phyloP scores from a whole-genome alignment of 2,329 filamentous ascomycete species.

The Diaporthe sp. region DNA sequence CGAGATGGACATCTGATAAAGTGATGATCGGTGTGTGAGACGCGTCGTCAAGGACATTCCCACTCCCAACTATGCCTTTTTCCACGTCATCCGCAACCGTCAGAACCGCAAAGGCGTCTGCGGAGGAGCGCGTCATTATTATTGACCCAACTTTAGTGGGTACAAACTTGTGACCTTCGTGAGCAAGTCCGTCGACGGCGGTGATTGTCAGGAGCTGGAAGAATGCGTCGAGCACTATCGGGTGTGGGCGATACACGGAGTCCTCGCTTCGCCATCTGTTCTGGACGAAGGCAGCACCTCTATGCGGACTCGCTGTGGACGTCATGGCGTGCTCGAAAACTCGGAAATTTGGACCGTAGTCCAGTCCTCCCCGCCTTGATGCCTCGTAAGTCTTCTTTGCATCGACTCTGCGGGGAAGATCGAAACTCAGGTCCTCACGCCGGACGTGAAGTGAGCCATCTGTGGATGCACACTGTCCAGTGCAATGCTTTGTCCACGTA shows the following conservation, averaged over 20 bases:
- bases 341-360: background rate
- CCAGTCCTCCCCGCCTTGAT: background rate
- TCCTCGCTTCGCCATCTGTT: background rate
- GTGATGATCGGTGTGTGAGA: too few relatives aligned
- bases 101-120: too few relatives aligned
- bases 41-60: too few relatives aligned
- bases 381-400: background rate
- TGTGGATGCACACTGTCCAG: slow-evolving; percentile 42
- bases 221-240: background rate
- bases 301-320: too few relatives aligned
- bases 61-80: too few relatives aligned
- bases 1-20: too few relatives aligned
- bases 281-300: too few relatives aligned
- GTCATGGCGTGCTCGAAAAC: background rate
- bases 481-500: slow-evolving; percentile 49
- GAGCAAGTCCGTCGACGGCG: too few relatives aligned
- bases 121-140: too few relatives aligned
- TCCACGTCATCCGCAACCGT: too few relatives aligned
- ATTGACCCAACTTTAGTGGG: too few relatives aligned
- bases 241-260: background rate
- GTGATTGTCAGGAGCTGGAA: background rate
- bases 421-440: background rate
- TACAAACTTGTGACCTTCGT: too few relatives aligned
- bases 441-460: background rate
- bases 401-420: background rate